Conservation (phyloP, 2,329 filamentous ascomycete species). For the Thielaviopsis cerberus region DNA sequence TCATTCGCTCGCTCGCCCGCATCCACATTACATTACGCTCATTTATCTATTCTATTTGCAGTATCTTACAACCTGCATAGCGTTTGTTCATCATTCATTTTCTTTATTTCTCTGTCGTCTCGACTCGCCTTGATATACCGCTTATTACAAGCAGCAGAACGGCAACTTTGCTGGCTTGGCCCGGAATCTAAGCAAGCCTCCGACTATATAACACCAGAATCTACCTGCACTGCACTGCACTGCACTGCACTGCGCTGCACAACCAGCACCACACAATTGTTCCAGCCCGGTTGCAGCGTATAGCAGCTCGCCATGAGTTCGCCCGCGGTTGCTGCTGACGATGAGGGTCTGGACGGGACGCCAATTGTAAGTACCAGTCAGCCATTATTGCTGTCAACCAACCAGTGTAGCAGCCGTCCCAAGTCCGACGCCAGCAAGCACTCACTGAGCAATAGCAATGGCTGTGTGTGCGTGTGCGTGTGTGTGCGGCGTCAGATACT, state of each 20-base stretch:
- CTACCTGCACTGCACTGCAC: too few relatives aligned
- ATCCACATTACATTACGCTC: not conserved
- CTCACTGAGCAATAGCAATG: too few relatives aligned
- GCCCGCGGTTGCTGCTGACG: slow-evolving; percentile 15
- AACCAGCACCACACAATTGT: not conserved
- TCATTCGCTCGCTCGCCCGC: not conserved
- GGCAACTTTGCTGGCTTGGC: not conserved
- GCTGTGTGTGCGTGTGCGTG: too few relatives aligned
- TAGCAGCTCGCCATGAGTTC: slow-evolving; percentile 12
- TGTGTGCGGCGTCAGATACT: too few relatives aligned
- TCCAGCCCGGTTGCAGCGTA: too few relatives aligned
- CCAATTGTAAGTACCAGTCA: slow-evolving; percentile 42
- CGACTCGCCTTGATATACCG: not conserved
- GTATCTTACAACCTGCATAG: slow-evolving; percentile 6
- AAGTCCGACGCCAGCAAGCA: not conserved
- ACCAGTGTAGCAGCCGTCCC: not conserved
- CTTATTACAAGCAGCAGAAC: not conserved
- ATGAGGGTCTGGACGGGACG: slow-evolving; percentile 51
- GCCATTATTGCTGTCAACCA: not conserved
- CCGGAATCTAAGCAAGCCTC: not conserved
- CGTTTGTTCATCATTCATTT: not conserved
- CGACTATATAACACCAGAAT: not conserved
- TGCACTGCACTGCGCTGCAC: not conserved
- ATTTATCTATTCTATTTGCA: not conserved
- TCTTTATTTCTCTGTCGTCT: not conserved